phyloP scores from a whole-genome alignment of 2,329 filamentous ascomycete genomes.

The Cyphellophora attinorum region DNA sequence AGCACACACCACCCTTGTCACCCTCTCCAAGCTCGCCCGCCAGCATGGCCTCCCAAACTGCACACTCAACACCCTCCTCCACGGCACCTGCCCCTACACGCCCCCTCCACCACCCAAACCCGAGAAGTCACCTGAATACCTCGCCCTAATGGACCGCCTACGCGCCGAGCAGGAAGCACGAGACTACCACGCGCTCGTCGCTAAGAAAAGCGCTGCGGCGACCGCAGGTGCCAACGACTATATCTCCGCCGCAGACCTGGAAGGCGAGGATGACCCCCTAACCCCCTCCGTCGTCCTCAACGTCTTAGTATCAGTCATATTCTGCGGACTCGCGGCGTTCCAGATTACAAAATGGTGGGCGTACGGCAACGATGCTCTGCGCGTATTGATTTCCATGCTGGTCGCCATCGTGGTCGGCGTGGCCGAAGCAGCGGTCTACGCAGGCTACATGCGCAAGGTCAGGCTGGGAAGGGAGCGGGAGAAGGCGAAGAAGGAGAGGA shows the following conservation, averaged over 20 bases:
- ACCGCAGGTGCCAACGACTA: constrained; percentile 32
- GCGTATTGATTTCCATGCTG: constrained; percentile 31
- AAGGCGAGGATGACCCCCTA: constrained; percentile 25
- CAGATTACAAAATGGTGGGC: constrained; percentile 24
- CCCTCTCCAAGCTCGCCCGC: constrained; percentile 16
- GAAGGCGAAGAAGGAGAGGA: constrained; percentile 28
- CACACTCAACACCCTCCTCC: constrained; percentile 61
- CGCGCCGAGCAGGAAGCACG: constrained; percentile 73
- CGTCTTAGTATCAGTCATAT: constrained; percentile 75
- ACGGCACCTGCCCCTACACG: constrained; percentile 61
- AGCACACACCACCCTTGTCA: constrained; percentile 31
- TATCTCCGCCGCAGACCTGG: constrained; percentile 32
- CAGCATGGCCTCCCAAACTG: constrained; percentile 23
- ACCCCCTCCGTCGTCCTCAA: constrained; percentile 65
- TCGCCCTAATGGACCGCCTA: constrained; percentile 75
- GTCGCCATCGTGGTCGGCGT: constrained; percentile 33
- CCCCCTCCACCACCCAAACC: constrained; percentile 73
- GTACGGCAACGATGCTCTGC: constrained; percentile 16
- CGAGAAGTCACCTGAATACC: constrained; percentile 73
- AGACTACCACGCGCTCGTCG: constrained; percentile 65
- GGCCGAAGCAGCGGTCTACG: constrained; percentile 38
- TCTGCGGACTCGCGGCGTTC: constrained; percentile 43
- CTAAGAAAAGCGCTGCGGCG: constrained; percentile 44
- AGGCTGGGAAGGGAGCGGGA: constrained; percentile 29
- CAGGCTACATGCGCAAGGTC: constrained; percentile 35